phyloP scores from a whole-genome alignment of 129 eudicot genomes.

The carrot (Daucus carota) region DNA sequence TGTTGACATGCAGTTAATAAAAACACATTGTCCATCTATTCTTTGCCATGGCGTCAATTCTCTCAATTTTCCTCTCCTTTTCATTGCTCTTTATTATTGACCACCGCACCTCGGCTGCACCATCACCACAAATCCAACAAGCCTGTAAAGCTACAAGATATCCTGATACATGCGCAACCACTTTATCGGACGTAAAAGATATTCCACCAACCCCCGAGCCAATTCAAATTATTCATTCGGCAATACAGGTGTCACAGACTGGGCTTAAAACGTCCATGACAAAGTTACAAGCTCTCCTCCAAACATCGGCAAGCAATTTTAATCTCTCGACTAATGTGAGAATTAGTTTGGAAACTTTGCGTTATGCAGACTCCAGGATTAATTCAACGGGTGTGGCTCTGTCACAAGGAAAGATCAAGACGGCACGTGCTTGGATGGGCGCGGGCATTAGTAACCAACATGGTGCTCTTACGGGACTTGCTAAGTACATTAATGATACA shows the following conservation, averaged over 20 bases:
- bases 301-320: not conserved
- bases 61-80: not conserved
- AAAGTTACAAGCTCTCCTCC: not conserved
- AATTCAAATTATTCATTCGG: not conserved
- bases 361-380: not conserved
- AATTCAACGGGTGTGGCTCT: not conserved
- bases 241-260: not conserved
- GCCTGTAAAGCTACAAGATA: not conserved
- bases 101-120: not conserved
- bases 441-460: not conserved
- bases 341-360: not conserved
- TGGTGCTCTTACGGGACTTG: not conserved
- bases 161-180: not conserved
- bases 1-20: not conserved
- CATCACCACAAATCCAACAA: not conserved
- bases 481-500: constrained; percentile 16
- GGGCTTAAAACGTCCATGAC: not conserved
- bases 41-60: not conserved
- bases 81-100: too few relatives aligned
- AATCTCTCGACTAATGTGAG: not conserved
- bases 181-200: not conserved
- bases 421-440: not conserved
- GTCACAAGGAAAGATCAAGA: not conserved
- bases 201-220: not conserved
- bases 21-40: not conserved